Conservation (phyloP, 768 basidiomycete genomes). For the Boletus vinaceobasis region DNA sequence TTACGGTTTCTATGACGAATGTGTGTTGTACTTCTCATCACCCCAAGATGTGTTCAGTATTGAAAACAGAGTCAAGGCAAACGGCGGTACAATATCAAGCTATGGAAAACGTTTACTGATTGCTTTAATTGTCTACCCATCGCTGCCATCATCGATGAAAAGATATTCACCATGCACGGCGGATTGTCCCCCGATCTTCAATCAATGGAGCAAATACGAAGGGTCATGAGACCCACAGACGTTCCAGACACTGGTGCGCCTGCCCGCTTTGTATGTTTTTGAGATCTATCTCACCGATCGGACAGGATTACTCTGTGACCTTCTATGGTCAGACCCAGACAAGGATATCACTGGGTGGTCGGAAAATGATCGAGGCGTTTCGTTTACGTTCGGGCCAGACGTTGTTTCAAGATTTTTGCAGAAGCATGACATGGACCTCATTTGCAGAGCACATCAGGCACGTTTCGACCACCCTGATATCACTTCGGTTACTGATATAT, state of each 20-base stretch:
- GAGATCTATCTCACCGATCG: constrained; percentile 5
- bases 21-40: constrained; percentile 46
- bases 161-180: constrained; percentile 99
- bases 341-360: constrained; percentile 99
- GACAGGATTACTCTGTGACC: constrained; percentile 87
- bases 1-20: constrained; percentile 99
- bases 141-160: constrained; percentile 99
- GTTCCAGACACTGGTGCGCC: constrained; percentile 92
- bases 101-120: constrained; percentile 99
- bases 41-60: not conserved
- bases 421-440: constrained; percentile 99
- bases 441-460: constrained; percentile 97
- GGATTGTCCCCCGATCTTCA: constrained; percentile 96
- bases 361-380: constrained; percentile 98
- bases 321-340: constrained; percentile 99
- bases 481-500: constrained; percentile 1
- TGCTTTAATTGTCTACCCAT: constrained; percentile 99
- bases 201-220: constrained; percentile 99
- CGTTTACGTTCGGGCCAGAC: constrained; percentile 98
- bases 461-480: constrained; percentile 26
- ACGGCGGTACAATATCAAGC: constrained; percentile 99
- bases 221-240: constrained; percentile 98
- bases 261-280: not conserved
- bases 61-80: constrained; percentile 63
- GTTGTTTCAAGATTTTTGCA: constrained; percentile 97